A percentile compares a stretch with the other conserved stretches of the same genome.
phyloP scores from a whole-genome alignment of 2,329 filamentous ascomycete species.

The Colletotrichum theobromicola region DNA sequence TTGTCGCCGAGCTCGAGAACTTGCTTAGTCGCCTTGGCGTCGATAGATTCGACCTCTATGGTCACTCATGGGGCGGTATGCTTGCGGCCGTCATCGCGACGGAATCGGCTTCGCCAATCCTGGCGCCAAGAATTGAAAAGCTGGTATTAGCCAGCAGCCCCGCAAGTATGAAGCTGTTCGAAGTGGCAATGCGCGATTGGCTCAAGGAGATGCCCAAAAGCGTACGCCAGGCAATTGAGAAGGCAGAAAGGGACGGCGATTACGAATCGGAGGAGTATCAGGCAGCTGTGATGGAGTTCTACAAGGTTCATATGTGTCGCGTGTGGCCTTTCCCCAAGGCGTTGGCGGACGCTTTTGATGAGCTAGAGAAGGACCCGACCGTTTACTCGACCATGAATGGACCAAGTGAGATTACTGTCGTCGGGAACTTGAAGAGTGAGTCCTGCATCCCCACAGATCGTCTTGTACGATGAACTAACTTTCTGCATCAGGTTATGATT shows the following conservation, averaged over 20 bases:
- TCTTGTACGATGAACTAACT: slow-evolving; percentile 15
- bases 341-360: slow-evolving; percentile 28
- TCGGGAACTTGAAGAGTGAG: slow-evolving; percentile 20
- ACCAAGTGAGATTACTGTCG: slow-evolving; percentile 24
- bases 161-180: slow-evolving; percentile 33
- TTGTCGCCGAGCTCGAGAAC: slow-evolving; percentile 54
- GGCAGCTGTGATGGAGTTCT: slow-evolving; percentile 34
- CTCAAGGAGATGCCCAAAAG: slow-evolving; percentile 25
- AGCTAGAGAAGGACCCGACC: slow-evolving; percentile 35
- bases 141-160: slow-evolving; percentile 33
- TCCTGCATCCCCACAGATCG: background rate
- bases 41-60: slow-evolving; percentile 45
- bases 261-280: slow-evolving; percentile 34
- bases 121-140: slow-evolving; percentile 26
- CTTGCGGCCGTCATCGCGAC: slow-evolving; percentile 46
- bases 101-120: slow-evolving; percentile 13
- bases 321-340: slow-evolving; percentile 38
- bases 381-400: slow-evolving; percentile 37
- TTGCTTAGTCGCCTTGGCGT: slow-evolving; percentile 47
- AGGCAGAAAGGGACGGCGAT: slow-evolving; percentile 27
- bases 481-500: slow-evolving; percentile 28
- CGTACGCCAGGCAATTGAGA: slow-evolving; percentile 26
- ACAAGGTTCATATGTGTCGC: slow-evolving; percentile 33
- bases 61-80: slow-evolving; percentile 61
- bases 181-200: slow-evolving; percentile 7